phyloP scores from a whole-genome alignment of 805 yeast genomes.

The Saturnispora hagleri region DNA sequence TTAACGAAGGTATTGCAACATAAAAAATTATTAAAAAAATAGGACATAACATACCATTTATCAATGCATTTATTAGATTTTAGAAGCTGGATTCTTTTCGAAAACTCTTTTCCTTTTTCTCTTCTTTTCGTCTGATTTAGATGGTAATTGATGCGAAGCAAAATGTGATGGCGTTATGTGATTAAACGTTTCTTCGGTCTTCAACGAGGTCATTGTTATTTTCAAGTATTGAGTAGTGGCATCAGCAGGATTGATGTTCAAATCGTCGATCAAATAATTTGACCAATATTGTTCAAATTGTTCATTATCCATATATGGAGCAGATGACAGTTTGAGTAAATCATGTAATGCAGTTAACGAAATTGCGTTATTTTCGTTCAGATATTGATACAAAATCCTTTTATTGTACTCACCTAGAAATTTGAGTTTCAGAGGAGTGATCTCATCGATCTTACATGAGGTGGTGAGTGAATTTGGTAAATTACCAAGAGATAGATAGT shows the following conservation, averaged over 20 bases:
- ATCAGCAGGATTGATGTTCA: conserved; percentile 30
- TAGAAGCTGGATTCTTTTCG: conserved; percentile 4
- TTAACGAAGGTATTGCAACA: background rate
- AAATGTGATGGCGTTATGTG: conserved; percentile 31
- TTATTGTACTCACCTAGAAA: conserved; percentile 58
- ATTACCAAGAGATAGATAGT: conserved; percentile 34
- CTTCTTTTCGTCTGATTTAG: conserved; percentile 1
- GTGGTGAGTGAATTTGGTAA: background rate
- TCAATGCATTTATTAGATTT: background rate
- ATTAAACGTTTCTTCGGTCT: conserved; percentile 32
- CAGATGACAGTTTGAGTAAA: conserved; percentile 47
- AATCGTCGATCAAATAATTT: conserved; percentile 37
- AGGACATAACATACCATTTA: background rate
- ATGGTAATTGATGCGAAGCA: conserved; percentile 7
- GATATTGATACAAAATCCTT: conserved; percentile 44
- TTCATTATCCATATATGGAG: conserved; percentile 39
- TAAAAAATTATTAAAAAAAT: background rate
- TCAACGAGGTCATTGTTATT: conserved; percentile 46
- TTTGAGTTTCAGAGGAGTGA: conserved; percentile 58
- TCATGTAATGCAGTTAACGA: conserved; percentile 64
- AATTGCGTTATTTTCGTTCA: conserved; percentile 51
- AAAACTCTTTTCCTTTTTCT: conserved; percentile 9
- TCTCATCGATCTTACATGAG: conserved; percentile 1
- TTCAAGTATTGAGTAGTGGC: conserved; percentile 4
- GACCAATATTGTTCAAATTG: conserved; percentile 74